A percentile compares a stretch with the other conserved stretches of the same genome.
These are phyloP conservation scores for Lunularia cruciata DNA, from an alignment of 225 moss, liverwort and hornwort species.

Conservation along the genomic window DNA sequence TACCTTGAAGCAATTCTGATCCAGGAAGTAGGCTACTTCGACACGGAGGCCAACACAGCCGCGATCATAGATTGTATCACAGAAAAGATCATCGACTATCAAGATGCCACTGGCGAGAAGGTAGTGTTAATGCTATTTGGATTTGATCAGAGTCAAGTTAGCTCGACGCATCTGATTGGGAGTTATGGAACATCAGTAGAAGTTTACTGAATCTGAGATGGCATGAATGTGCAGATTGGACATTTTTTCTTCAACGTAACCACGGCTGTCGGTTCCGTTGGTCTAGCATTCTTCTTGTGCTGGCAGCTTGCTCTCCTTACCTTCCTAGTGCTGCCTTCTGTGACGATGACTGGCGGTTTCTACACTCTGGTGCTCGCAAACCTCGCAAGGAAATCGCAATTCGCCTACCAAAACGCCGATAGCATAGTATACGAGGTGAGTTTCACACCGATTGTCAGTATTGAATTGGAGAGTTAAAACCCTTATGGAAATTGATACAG, in stretches of 20 bases:
- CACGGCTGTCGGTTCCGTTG: not conserved
- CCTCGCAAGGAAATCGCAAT: not conserved
- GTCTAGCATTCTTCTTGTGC: not conserved
- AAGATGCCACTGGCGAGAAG: slow-evolving; percentile 60
- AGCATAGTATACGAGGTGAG: slow-evolving; percentile 11
- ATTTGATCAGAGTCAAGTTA: not conserved
- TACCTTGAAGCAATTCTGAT: slow-evolving; percentile 52
- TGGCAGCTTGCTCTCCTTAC: slow-evolving; percentile 7
- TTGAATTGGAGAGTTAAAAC: not conserved
- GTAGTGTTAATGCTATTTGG: slow-evolving; percentile 6
- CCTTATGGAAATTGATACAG: too few relatives aligned
- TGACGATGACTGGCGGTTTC: not conserved
- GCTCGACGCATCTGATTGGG: not conserved
- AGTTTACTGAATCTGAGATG: not conserved
- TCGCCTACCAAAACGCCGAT: slow-evolving; percentile 7
- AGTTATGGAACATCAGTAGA: not conserved
- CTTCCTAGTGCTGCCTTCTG: not conserved
- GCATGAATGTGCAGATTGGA: not conserved
- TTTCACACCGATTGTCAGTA: not conserved
- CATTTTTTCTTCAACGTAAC: slow-evolving; percentile 1
- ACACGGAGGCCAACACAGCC: slow-evolving; percentile 51
- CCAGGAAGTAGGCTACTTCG: slow-evolving; percentile 64
- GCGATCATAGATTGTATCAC: slow-evolving; percentile 50
- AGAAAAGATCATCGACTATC: slow-evolving; percentile 43
- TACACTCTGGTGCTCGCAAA: not conserved